Evolutionary conservation across 1,284 basidiomycete species (phyloP).

Genomic region (Microstroma glucosiphilum): DNA sequence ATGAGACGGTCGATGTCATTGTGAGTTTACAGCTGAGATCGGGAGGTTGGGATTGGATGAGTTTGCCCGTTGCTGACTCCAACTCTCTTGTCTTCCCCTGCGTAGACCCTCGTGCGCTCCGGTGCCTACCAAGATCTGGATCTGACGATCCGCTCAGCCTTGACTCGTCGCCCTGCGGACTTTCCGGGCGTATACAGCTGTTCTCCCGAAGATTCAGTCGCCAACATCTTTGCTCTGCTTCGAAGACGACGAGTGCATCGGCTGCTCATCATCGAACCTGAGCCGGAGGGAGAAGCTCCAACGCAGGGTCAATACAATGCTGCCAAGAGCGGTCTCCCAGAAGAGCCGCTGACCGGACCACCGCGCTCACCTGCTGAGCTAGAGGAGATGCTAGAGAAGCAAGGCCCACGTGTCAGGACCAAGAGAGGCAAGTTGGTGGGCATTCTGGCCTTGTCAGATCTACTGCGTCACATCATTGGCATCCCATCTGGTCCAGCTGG

Average conservation of each 20-base stretch:
- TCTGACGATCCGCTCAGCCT: slow-evolving; percentile 86
- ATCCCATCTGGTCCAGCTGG: background rate
- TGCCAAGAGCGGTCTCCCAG: background rate
- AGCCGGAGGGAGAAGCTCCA: slow-evolving; percentile 4
- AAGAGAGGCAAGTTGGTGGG: slow-evolving; percentile 35
- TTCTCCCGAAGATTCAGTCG: slow-evolving; percentile 85
- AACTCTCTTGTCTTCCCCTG: background rate
- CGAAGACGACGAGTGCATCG: slow-evolving; percentile 89
- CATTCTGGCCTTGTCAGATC: slow-evolving; percentile 43
- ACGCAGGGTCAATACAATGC: background rate
- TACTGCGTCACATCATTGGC: slow-evolving; percentile 45
- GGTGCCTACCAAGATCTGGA: slow-evolving; percentile 91
- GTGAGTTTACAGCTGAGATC: slow-evolving; percentile 53
- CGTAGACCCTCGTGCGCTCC: slow-evolving; percentile 62
- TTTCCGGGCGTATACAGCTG: slow-evolving; percentile 96
- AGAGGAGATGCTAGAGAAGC: slow-evolving; percentile 24
- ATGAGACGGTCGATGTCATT: slow-evolving; percentile 98
- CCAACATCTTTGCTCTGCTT: slow-evolving; percentile 82
- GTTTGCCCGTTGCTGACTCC: background rate
- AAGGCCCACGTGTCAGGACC: slow-evolving; percentile 23
- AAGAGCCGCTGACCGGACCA: slow-evolving; percentile 7
- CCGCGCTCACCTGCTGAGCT: slow-evolving; percentile 4
- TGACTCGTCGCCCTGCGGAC: slow-evolving; percentile 78
- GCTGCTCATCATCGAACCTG: slow-evolving; percentile 53
- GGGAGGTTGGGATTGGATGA: slow-evolving; percentile 48